These are phyloP conservation scores for Xylariomycetidae sp. DNA, from an alignment of 2,329 filamentous ascomycete genomes.

Conservation along the genomic window DNA sequence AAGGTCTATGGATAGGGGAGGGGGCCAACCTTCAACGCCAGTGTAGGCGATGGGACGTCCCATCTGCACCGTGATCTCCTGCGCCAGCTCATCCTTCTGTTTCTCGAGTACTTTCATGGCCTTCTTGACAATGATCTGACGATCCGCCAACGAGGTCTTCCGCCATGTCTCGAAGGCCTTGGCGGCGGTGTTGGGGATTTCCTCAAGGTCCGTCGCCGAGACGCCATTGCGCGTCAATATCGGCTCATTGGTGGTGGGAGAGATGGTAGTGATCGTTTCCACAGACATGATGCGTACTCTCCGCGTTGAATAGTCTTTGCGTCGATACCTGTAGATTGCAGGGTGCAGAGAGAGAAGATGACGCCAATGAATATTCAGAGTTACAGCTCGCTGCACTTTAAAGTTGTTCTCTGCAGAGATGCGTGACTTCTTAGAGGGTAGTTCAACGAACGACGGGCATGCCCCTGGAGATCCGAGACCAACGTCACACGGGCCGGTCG, in stretches of 20 bases:
- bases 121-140: constrained; percentile 74
- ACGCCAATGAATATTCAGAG: too few relatives aligned
- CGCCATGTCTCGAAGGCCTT: constrained; percentile 73
- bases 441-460: too few relatives aligned
- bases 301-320: too few relatives aligned
- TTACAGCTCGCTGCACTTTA: too few relatives aligned
- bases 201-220: constrained; percentile 61
- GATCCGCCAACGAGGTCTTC: constrained; percentile 65
- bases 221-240: constrained; percentile 74
- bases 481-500: too few relatives aligned
- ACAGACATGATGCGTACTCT: constrained; percentile 45
- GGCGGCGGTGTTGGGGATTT: constrained; percentile 65
- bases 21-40: constrained; percentile 53
- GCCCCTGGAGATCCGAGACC: too few relatives aligned
- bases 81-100: constrained; percentile 72
- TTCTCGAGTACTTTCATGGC: constrained; percentile 66
- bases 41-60: constrained; percentile 86
- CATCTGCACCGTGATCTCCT: constrained; percentile 91
- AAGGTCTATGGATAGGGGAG: neutral
- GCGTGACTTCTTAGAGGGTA: too few relatives aligned
- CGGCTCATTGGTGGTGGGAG: constrained; percentile 79
- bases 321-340: too few relatives aligned
- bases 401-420: too few relatives aligned
- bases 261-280: constrained; percentile 71
- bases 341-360: too few relatives aligned